Evolutionary conservation across 2,329 filamentous ascomycete species (phyloP), one percentile per base, ranked within the genome.

Genomic region (Fusarium buharicum): DNA sequence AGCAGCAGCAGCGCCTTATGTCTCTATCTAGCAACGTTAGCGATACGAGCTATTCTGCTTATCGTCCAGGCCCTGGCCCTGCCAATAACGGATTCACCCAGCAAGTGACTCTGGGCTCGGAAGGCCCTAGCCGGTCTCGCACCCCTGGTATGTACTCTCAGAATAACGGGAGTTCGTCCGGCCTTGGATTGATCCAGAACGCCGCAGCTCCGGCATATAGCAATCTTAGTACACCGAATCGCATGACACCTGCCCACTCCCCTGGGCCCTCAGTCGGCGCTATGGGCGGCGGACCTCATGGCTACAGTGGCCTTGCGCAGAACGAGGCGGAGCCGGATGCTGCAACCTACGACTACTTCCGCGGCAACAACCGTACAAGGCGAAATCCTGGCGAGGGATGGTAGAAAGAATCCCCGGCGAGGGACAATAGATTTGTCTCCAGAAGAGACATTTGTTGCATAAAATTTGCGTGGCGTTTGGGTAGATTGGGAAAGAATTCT

Each of bases 261-360:
- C 75, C 79, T 3, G 79, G 80, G 3, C 78, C 81, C 1, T 80
- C 80, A 11, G 67, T 74, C 5, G 82, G 84, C 11, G 83, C 84
- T 58, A 72, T 86, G 16, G 85, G 84, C 16, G 84, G 84, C 49
- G 85, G 85, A 3, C 83, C 84, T 1, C 76, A 79, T 46, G 86
- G 86, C 0, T 89, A 89, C 70, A 86, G 84, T 13, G 81, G 82
- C 22, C 72, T 89, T 50, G 82, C 85, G 1, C 85, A 88, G 69
- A 73, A 76, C 36, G 84, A 86, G 51, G 74, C 77, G 18, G 52
- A 68, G 70, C 55, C 50, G 17, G 81, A 84, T 37, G 81, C 83
- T 9, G 73, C 78, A 64, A 78, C 80, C 57, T 86, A 86, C 63
- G 84, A 86, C 70, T 86, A 86, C 64, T 86, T 86, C 72, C 78